These are phyloP conservation scores for Claviceps monticola DNA, from an alignment of 2,329 filamentous ascomycete genomes.

Conservation along the genomic window DNA sequence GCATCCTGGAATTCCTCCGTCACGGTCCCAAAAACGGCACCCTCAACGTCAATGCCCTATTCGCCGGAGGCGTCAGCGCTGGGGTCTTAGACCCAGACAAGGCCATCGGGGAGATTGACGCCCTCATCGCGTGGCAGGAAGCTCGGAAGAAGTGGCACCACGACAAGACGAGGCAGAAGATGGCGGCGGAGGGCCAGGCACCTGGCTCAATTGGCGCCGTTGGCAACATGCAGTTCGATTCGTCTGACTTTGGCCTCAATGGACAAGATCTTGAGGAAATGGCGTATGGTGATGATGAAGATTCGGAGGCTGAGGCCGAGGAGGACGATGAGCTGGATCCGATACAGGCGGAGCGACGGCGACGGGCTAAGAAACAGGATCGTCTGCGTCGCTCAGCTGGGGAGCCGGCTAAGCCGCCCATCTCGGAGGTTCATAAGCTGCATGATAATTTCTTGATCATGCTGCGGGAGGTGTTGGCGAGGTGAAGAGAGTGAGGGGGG, in stretches of 20 bases:
- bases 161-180: constrained; percentile 96
- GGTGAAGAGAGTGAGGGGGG: constrained; percentile 15
- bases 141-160: constrained; percentile 95
- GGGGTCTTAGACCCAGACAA: constrained; percentile 55
- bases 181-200: constrained; percentile 64
- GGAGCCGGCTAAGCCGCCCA: constrained; percentile 66
- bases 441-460: constrained; percentile 68
- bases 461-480: constrained; percentile 67
- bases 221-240: constrained; percentile 48
- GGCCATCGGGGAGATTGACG: constrained; percentile 68
- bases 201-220: constrained; percentile 36
- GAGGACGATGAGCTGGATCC: constrained; percentile 71
- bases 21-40: constrained; percentile 75
- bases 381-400: constrained; percentile 66
- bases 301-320: constrained; percentile 56
- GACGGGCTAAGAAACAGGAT: constrained; percentile 65
- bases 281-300: constrained; percentile 57
- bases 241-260: constrained; percentile 80
- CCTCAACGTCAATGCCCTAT: constrained; percentile 86
- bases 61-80: constrained; percentile 61
- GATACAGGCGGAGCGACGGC: constrained; percentile 71
- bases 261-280: constrained; percentile 78
- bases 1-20: constrained; percentile 83
- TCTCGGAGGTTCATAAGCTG: constrained; percentile 70
- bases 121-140: constrained; percentile 84